Evolutionary conservation across 495 filamentous ascomycete genomes (phyloP).

Genomic region (Annulohypoxylon moriforme): DNA sequence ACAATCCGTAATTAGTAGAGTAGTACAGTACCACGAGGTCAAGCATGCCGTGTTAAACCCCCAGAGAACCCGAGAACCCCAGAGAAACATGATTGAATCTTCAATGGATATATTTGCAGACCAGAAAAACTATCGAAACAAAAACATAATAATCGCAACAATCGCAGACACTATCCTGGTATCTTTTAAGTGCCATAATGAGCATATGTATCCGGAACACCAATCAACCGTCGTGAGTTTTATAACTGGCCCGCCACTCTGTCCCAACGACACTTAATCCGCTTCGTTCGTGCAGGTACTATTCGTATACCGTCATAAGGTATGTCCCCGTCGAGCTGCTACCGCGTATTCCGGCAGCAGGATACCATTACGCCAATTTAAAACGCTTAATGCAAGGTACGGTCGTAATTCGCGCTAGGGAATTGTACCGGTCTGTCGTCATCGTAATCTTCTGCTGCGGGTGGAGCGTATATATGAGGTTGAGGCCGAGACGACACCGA

Average conservation of each 20-base stretch:
- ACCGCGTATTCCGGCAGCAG: slow-evolving; percentile 18
- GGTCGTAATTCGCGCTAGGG: slow-evolving; percentile 58
- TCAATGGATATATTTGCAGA: slow-evolving; percentile 34
- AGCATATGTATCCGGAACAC: slow-evolving; percentile 48
- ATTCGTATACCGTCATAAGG: background rate
- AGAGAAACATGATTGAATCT: background rate
- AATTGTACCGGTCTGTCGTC: slow-evolving; percentile 55
- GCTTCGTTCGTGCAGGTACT: background rate
- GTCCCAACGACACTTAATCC: slow-evolving; percentile 13
- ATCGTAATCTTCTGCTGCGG: slow-evolving; percentile 54
- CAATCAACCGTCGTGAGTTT: slow-evolving; percentile 41
- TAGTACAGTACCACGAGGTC: background rate
- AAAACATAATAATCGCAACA: slow-evolving; percentile 26
- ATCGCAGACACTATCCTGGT: slow-evolving; percentile 44
- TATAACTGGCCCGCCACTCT: slow-evolving; percentile 35
- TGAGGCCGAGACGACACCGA: slow-evolving; percentile 30
- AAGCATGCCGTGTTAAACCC: background rate
- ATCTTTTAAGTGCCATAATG: slow-evolving; percentile 40
- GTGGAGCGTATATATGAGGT: slow-evolving; percentile 52
- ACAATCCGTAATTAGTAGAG: slow-evolving; percentile 9
- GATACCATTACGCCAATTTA: slow-evolving; percentile 16
- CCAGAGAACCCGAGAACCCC: background rate
- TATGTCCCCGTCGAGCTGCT: background rate
- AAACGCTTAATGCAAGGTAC: slow-evolving; percentile 48
- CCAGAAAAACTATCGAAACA: slow-evolving; percentile 31